Evolutionary conservation across 2,329 filamentous ascomycete species (phyloP), one percentile per base, ranked within the genome.

Genomic region (Exophiala aquamarina): DNA sequence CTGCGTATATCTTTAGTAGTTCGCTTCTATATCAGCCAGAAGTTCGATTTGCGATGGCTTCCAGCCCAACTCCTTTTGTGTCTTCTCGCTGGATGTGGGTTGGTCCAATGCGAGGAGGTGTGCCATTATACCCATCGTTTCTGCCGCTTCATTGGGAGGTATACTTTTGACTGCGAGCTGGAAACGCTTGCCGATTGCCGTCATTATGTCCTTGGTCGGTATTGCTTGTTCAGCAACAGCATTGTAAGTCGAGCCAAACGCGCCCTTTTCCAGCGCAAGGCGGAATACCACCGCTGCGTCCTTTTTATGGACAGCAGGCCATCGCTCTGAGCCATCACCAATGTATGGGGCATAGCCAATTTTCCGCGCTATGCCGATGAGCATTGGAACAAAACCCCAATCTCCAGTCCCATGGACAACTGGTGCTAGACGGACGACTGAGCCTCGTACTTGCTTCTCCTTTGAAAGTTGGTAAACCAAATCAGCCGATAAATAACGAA

Each of bases 261-360:
- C 39, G 2, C 60, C 70, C 46, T 67, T 67, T 50, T 72, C 69
- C n/a, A 70, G 40, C 1, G 63, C 66, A 10, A 71, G 58, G 3
- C 69, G 61, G 41, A 62, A 71, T 4, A 69, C 34, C 21, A 35
- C 35, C 0, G 70, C 72, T 1, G 69, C 66, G 47, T 74, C 72
- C 11, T 50, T 43, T 4, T 64, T 59, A 49, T 73, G 66, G 8
- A 62, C 63, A 3, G 67, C 66, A 5, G 64, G 61, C 65, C 68
- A 71, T n/a, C 58, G 58, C 41, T 66, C 63, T 2, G 53, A 39
- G 0, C 68, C 70, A 9, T 69, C 64, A 8, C 60, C 65, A 7
- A 72, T 50, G 47, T 70, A 72, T 0, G 57, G 58, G 0, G 63
- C 57, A 7, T 58, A 56, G 7, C 66, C 65, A 4, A 56, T 61